These are phyloP conservation scores for Helotiales sp. DNA, from an alignment of 2,329 filamentous ascomycete genomes.

Conservation along the genomic window DNA sequence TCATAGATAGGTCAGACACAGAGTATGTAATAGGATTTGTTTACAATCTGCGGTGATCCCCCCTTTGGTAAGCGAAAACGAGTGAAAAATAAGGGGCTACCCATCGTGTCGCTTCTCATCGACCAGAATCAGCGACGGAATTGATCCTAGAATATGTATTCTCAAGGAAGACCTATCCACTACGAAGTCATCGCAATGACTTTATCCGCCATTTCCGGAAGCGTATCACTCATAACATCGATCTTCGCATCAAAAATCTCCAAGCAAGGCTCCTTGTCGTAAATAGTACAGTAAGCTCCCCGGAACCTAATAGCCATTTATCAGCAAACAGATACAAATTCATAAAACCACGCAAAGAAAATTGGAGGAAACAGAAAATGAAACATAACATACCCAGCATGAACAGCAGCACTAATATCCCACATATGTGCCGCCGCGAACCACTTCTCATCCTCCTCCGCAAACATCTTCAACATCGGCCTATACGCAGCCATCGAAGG, in stretches of 20 bases:
- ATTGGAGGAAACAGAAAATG: not conserved
- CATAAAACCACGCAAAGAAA: not conserved
- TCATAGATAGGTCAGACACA: too few species aligned
- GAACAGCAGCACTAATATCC: constrained; percentile 59
- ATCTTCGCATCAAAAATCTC: constrained; percentile 56
- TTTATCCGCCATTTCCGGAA: constrained; percentile 54
- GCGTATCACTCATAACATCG: constrained; percentile 54
- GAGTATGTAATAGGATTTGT: too few species aligned
- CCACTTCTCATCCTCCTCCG: constrained; percentile 50
- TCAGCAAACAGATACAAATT: not conserved
- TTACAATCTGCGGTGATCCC: not conserved
- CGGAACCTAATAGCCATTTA: constrained; percentile 44
- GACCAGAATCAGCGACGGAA: too few species aligned
- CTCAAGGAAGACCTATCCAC: too few species aligned
- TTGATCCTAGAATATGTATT: not conserved
- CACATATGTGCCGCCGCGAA: constrained; percentile 65
- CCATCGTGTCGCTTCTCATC: too few species aligned
- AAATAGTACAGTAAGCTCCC: constrained; percentile 58
- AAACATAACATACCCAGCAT: constrained; percentile 43
- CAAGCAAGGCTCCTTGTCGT: constrained; percentile 55
- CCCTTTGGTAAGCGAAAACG: too few species aligned
- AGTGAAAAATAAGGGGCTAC: too few species aligned
- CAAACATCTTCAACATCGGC: constrained; percentile 50
- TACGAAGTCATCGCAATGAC: constrained; percentile 34
- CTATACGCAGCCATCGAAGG: constrained; percentile 54